These are phyloP conservation scores for Rhizomucor pusillus DNA, from an alignment of 371 early-diverging fungal genomes.

Conservation along the genomic window DNA sequence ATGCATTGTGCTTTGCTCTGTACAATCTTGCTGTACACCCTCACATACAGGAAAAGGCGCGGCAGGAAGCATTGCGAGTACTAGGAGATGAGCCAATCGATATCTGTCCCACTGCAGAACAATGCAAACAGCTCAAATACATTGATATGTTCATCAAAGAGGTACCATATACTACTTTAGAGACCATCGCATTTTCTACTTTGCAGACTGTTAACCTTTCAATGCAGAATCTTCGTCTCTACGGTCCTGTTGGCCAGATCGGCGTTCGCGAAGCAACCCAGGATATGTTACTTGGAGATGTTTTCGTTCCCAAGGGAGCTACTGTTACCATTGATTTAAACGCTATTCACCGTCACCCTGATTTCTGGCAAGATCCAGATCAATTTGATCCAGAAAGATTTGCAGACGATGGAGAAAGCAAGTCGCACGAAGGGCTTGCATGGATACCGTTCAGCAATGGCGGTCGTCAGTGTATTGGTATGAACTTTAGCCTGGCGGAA, in stretches of 20 bases:
- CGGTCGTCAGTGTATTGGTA: conserved; percentile 48
- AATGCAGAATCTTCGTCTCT: not conserved
- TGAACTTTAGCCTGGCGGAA: conserved; percentile 22
- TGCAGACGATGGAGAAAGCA: conserved; percentile 8
- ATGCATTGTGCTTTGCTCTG: conserved; percentile 26
- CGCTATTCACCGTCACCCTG: conserved; percentile 14
- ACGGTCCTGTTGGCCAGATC: conserved; percentile 4
- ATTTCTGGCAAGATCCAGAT: conserved; percentile 20
- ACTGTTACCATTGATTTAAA: conserved; percentile 10
- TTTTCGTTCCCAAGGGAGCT: conserved; percentile 18
- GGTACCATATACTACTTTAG: conserved; percentile 5
- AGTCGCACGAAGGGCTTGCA: conserved; percentile 1
- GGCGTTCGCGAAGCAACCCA: conserved; percentile 10
- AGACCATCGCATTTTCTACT: not conserved
- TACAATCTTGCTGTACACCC: conserved; percentile 15
- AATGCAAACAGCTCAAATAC: conserved; percentile 18
- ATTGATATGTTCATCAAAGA: conserved; percentile 22
- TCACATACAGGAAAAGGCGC: conserved; percentile 46
- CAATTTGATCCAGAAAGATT: conserved; percentile 22
- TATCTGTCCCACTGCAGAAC: conserved; percentile 29
- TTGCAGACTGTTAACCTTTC: not conserved
- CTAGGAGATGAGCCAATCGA: conserved; percentile 48
- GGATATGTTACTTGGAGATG: conserved; percentile 12
- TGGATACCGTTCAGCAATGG: conserved; percentile 22
- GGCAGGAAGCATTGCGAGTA: conserved; percentile 46